Evolutionary conservation across 176 grass and related monocot species (phyloP), one percentile per base, ranked within the genome.

Genomic region (Oryza coarctata): DNA sequence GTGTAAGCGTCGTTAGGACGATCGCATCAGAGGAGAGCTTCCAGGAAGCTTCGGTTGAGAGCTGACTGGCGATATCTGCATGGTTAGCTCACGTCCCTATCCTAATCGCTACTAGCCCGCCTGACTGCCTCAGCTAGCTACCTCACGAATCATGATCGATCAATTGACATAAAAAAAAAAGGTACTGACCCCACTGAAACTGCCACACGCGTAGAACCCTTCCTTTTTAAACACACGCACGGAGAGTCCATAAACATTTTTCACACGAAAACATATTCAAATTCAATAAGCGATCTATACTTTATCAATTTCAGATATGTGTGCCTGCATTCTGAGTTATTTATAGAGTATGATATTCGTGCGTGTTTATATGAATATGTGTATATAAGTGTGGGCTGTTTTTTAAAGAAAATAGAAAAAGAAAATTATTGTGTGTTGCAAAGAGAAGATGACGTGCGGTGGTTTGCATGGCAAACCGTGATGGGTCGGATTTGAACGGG

Each of bases 21-120:
- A 68, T 68, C 29, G 15, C 65, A 68, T 38, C 65, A 33, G 17
- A 36, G 32, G 65, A 68, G 65, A 68, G 65, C 65, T 68, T 68
- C 65, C 31, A 36, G 31, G 65, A 68, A 68, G 65, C 65, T 68
- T 17, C 65, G 17, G 13, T 0, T 52, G 13, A 31, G 5, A 31
- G 5, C 4, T 52, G 17, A 32, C 29, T 9, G 32, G 63, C 28
- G 63, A 65, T 68, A 35, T 36, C 32, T 38, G 65, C 31, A 20
- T 68, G 28, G 29, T 32, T n/a, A 22, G 7, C 55, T 60, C n/a
- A 25, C 4, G 55, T 60, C 55, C 55, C n/a, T 11, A n/a, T 60
- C 55, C 22, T 60, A 10, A 60, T 0, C 55, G n/a, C 55, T 20
- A 55, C 50, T 20, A 20, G 17, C 50, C 50, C 2, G 47, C 18